Evolutionary conservation across 1,284 basidiomycete genomes (phyloP), one percentile per base, ranked within the genome.

Genomic region (Ganoderma resinaceum): DNA sequence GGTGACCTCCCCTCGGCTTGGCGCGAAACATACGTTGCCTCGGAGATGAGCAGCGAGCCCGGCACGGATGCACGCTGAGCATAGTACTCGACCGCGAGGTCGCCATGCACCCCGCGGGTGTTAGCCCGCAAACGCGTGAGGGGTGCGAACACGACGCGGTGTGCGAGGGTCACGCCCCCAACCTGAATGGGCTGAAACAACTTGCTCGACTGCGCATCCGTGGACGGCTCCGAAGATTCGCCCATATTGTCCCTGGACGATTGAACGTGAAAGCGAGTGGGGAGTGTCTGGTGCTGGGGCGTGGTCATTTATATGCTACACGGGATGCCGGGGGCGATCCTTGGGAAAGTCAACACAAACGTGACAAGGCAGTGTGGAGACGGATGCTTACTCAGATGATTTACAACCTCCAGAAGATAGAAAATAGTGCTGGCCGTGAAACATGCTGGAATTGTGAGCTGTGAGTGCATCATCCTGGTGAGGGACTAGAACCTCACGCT

Each of bases 1-100:
- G 70, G 57, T 3, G 35, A 38, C 29, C 75, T 74, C 5, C 84
- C 84, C 14, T 80, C 82, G 0, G 82, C 83, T 40, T 79, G 74
- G 6, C 77, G 68, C 23, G 79, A 77, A 57, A 88, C 81, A 65
- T 82, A 76, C 0, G 83, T 85, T 0, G 78, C 85, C 74, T 88
- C 87, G 1, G 83, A 78, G 62, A 88, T 84, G 26, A 88, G 74
- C 1, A 88, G 74, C 0, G 84, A 83, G 0, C 86, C 86, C 0
- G 82, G 81, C 0, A 71, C 71, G n/a, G 75, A 78, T 0, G 81
- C 83, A 5, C 86, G 79, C 70, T 88, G 86, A 0, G 76, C 69
- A 73, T 88, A 88, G 74, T 88, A 86, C 33, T 82, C 80, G 16
- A 76, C 78, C 43, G 76, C 78, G 6, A 82, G 70, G 16, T 78